Evolutionary conservation across 1,139 yeast species (phyloP).

Genomic region (Meyerozyma sp.): DNA sequence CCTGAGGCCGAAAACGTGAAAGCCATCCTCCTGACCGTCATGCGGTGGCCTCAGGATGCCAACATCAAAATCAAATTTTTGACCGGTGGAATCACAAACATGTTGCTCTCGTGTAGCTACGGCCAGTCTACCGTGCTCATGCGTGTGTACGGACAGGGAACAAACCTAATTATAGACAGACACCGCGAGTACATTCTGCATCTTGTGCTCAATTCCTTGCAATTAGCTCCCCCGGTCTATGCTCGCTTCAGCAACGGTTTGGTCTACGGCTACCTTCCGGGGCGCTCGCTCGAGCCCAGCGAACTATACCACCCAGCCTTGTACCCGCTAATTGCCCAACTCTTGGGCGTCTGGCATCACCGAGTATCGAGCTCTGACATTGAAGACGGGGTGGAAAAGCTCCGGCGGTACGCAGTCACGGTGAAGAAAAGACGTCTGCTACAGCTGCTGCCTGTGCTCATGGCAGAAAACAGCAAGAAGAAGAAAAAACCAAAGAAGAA

Average conservation of each 20-base stretch:
- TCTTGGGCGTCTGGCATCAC: conserved; percentile 70
- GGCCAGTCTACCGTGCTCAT: conserved; percentile 41
- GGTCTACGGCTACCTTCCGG: conserved; percentile 66
- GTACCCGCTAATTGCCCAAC: conserved; percentile 58
- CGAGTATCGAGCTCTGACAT: conserved; percentile 40
- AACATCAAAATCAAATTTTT: conserved; percentile 33
- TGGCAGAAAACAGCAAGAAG: conserved; percentile 5
- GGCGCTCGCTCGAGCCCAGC: conserved; percentile 53
- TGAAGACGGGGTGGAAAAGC: conserved; percentile 44
- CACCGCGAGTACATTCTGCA: conserved; percentile 75
- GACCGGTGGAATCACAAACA: conserved; percentile 80
- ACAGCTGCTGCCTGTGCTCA: not conserved
- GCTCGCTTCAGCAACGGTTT: conserved; percentile 72
- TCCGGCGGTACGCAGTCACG: conserved; percentile 30
- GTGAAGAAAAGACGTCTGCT: conserved; percentile 11
- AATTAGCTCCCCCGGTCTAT: conserved; percentile 65
- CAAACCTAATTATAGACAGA: conserved; percentile 67
- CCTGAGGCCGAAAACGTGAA: not conserved
- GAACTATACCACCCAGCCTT: conserved; percentile 46
- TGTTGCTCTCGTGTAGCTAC: conserved; percentile 52
- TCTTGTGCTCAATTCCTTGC: conserved; percentile 52
- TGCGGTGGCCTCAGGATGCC: conserved; percentile 19
- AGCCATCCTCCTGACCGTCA: not conserved
- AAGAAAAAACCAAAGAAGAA: conserved; percentile 20
- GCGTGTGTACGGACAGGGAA: conserved; percentile 74